These are phyloP conservation scores for Ophiostoma angusticollis DNA, from an alignment of 2,329 filamentous ascomycete species.

Conservation along the genomic window DNA sequence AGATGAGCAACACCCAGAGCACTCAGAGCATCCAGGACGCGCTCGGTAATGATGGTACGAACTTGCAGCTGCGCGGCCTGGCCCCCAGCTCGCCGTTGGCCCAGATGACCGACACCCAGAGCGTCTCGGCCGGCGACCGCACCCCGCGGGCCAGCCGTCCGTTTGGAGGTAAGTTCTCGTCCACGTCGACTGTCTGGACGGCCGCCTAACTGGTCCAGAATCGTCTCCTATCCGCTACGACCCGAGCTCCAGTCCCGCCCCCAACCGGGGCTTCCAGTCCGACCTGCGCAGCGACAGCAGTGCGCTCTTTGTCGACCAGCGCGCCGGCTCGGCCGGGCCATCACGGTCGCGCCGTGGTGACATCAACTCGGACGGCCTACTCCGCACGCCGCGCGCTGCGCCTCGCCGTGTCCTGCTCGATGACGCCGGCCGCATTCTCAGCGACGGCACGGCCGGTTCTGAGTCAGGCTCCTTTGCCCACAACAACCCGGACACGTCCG, in stretches of 20 bases:
- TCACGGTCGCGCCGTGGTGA: constrained; percentile 56
- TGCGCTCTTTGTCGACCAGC: constrained; percentile 66
- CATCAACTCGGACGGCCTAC: constrained; percentile 67
- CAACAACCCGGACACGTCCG: constrained; percentile 71
- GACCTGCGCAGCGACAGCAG: constrained; percentile 75
- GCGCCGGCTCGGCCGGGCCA: constrained; percentile 41
- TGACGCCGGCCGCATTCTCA: constrained; percentile 43
- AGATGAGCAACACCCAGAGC: constrained; percentile 45
- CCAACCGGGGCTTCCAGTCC: constrained; percentile 42
- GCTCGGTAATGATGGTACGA: constrained; percentile 11
- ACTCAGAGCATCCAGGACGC: constrained; percentile 35
- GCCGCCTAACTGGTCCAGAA: constrained; percentile 37
- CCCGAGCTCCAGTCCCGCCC: constrained; percentile 76
- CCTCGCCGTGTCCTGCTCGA: constrained; percentile 45
- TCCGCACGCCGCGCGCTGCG: constrained; percentile 37
- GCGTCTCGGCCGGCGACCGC: constrained; percentile 42
- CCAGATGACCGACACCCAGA: constrained; percentile 46
- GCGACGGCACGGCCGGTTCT: constrained; percentile 38
- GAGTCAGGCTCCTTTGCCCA: constrained; percentile 50
- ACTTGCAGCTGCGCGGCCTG: constrained; percentile 17
- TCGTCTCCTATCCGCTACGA: constrained; percentile 90
- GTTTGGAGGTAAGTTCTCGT: constrained; percentile 44
- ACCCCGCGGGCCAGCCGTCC: constrained; percentile 56
- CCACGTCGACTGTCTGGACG: neutral
- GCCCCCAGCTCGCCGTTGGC: constrained; percentile 46